Percentiles rank a stretch among this genome's conserved stretches.
Evolutionary conservation across 225 moss, liverwort and hornwort genomes (phyloP).

Genomic region (Rhytidiadelphus loreus): DNA sequence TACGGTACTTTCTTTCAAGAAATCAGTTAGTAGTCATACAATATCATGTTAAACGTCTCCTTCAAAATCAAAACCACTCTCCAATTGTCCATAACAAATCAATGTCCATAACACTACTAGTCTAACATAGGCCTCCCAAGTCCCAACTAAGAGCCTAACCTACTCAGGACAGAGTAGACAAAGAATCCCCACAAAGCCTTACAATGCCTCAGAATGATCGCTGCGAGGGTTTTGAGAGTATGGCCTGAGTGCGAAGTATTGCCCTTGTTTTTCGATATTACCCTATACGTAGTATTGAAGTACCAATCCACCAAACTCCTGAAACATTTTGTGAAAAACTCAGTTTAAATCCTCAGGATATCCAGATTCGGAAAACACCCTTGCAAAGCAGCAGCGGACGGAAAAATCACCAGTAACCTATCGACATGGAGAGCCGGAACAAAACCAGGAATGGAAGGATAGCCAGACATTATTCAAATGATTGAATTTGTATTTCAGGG

Average conservation of each 20-base stretch:
- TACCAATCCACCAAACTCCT: not conserved
- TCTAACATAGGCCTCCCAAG: not conserved
- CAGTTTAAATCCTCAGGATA: not conserved
- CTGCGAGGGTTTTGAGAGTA: not conserved
- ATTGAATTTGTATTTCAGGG: conserved; percentile 10
- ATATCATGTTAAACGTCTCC: not conserved
- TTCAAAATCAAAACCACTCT: not conserved
- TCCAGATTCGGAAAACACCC: not conserved
- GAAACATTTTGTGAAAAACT: not conserved
- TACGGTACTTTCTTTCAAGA: not conserved
- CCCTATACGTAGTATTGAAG: not conserved
- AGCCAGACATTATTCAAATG: conserved; percentile 6
- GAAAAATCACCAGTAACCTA: not conserved
- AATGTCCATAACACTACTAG: not conserved
- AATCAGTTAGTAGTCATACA: not conserved
- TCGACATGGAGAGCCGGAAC: not conserved
- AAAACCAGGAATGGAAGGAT: not conserved
- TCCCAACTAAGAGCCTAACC: not conserved
- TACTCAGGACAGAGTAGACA: not conserved
- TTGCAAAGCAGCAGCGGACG: not conserved
- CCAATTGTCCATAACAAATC: not conserved
- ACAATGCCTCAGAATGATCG: not conserved
- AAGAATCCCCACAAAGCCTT: not conserved
- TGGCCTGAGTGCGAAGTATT: not conserved
- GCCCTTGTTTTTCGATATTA: not conserved